Conservation (phyloP, 1,284 basidiomycete genomes). For the Rhodotorula sp. region DNA sequence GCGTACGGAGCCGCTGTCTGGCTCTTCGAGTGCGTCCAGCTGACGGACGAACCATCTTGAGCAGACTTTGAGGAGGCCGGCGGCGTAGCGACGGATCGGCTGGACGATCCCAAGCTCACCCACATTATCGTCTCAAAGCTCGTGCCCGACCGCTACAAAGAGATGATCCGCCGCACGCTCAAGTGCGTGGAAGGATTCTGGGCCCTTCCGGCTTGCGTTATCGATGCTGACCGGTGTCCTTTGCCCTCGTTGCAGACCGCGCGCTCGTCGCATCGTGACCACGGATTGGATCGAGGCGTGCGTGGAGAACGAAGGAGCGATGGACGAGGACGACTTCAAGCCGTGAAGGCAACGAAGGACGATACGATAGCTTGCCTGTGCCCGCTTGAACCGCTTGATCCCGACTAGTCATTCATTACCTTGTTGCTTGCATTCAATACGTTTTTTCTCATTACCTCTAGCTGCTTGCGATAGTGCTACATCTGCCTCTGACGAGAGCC, state of each 20-base stretch:
- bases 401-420: neutral
- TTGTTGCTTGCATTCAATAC: slow-evolving; percentile 2
- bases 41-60: neutral
- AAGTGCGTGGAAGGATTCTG: slow-evolving; percentile 7
- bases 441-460: neutral
- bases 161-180: slow-evolving; percentile 17
- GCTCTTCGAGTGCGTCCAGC: neutral
- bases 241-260: slow-evolving; percentile 26
- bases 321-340: slow-evolving; percentile 30
- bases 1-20: neutral
- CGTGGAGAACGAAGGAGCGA: slow-evolving; percentile 18
- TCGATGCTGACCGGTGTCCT: neutral
- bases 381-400: neutral
- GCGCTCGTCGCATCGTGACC: slow-evolving; percentile 38
- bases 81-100: slow-evolving; percentile 61
- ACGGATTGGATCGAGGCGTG: slow-evolving; percentile 36
- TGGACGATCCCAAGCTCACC: slow-evolving; percentile 73
- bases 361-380: neutral
- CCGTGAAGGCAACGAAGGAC: slow-evolving; percentile 3
- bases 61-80: slow-evolving; percentile 63
- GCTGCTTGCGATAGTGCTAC: neutral
- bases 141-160: slow-evolving; percentile 19
- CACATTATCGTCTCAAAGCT: slow-evolving; percentile 70
- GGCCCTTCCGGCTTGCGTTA: too few relatives aligned
- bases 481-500: neutral